phyloP scores from a whole-genome alignment of 1,139 yeast species.

The Yamadazyma songkhlaensis region DNA sequence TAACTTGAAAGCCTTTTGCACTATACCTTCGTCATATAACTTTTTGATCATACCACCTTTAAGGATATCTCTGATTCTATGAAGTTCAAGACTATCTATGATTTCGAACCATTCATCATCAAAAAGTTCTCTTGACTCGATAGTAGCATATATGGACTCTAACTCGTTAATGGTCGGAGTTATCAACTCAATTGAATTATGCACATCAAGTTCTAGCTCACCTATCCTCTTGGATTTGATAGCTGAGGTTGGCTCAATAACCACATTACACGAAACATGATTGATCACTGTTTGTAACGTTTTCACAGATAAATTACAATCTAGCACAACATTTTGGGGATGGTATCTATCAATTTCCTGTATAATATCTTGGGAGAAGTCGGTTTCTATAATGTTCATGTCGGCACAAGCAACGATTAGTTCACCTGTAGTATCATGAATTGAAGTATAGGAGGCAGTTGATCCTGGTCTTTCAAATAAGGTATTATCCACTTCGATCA shows the following conservation, averaged over 20 bases:
- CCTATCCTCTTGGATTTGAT: slow-evolving; percentile 51
- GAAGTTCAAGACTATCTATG: slow-evolving; percentile 57
- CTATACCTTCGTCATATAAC: slow-evolving; percentile 44
- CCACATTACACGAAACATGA: slow-evolving; percentile 21
- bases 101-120: slow-evolving; percentile 73
- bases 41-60: slow-evolving; percentile 13
- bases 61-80: slow-evolving; percentile 42
- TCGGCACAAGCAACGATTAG: slow-evolving; percentile 80
- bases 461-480: slow-evolving; percentile 22
- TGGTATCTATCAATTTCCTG: slow-evolving; percentile 25
- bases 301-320: slow-evolving; percentile 59
- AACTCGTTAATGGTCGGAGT: slow-evolving; percentile 75
- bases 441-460: slow-evolving; percentile 74
- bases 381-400: slow-evolving; percentile 63
- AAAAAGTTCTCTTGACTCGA: slow-evolving; percentile 48
- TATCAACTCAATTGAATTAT: slow-evolving; percentile 32
- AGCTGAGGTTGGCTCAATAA: slow-evolving; percentile 77
- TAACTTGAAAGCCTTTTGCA: slow-evolving; percentile 68
- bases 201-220: slow-evolving; percentile 14
- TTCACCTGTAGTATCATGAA: slow-evolving; percentile 61
- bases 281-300: slow-evolving; percentile 39
- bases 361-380: slow-evolving; percentile 40
- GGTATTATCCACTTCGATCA: slow-evolving; percentile 40
- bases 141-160: slow-evolving; percentile 48
- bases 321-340: slow-evolving; percentile 55